These are phyloP conservation scores for Allantophomopsis lycopodina DNA, from an alignment of 2,329 filamentous ascomycete genomes.

Conservation along the genomic window DNA sequence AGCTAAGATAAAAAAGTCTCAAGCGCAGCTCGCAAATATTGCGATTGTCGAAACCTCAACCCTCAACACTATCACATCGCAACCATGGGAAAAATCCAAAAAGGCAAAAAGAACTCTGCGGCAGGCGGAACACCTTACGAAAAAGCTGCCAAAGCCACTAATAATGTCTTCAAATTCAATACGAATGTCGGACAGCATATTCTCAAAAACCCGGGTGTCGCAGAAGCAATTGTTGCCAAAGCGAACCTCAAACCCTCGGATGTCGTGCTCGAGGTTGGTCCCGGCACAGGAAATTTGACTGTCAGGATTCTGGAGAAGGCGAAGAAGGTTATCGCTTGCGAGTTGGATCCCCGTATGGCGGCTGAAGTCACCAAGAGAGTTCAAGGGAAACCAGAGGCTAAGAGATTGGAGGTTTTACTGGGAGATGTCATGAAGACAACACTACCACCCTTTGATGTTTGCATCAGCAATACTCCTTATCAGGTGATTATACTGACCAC, in stretches of 20 bases:
- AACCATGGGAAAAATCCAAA: conserved; percentile 19
- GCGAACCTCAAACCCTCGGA: conserved; percentile 82
- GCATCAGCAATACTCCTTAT: conserved; percentile 57
- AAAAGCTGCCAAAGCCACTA: conserved; percentile 23
- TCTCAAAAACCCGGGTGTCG: conserved; percentile 80
- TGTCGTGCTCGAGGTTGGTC: conserved; percentile 82
- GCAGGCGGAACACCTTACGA: conserved; percentile 12
- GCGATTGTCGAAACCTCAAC: conserved; percentile 1
- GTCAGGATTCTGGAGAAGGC: conserved; percentile 80
- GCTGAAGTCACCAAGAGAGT: conserved; percentile 90
- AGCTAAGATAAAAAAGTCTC: no score
- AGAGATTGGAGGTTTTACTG: conserved; percentile 73
- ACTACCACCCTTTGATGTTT: conserved; percentile 62
- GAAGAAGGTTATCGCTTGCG: conserved; percentile 70
- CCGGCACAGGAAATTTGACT: conserved; percentile 80
- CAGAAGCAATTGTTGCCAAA: conserved; percentile 73
- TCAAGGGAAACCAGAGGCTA: conserved; percentile 74
- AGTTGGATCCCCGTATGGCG: conserved; percentile 93
- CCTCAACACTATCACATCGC: not conserved
- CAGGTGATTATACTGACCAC: conserved; percentile 28
- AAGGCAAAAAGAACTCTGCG: conserved; percentile 17
- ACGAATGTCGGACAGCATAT: conserved; percentile 79
- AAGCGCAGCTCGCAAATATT: not conserved
- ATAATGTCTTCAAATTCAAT: conserved; percentile 97
- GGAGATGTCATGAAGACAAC: conserved; percentile 88